phyloP scores from a whole-genome alignment of 345 rosid species.

The Populus nigra region DNA sequence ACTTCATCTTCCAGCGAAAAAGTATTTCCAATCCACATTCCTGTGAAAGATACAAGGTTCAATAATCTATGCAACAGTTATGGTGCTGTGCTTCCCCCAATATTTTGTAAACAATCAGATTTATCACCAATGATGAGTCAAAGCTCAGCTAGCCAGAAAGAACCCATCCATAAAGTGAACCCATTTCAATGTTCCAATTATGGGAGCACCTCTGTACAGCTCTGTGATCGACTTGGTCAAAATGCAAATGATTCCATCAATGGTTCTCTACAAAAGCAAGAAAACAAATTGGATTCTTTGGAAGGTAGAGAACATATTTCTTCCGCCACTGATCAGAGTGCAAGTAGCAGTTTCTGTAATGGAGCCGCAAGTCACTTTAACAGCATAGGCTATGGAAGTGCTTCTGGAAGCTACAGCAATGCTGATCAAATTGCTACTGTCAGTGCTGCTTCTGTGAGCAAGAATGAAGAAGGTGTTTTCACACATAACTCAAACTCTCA shows the following conservation, averaged over 20 bases:
- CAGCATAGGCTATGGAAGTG: conserved; percentile 43
- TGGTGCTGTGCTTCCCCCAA: conserved; percentile 40
- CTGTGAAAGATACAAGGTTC: conserved; percentile 40
- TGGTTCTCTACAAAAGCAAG: conserved; percentile 29
- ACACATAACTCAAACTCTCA: conserved; percentile 35
- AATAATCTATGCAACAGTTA: conserved; percentile 35
- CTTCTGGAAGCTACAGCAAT: conserved; percentile 49
- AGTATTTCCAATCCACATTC: conserved; percentile 45
- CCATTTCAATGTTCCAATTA: conserved; percentile 33
- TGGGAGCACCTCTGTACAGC: conserved; percentile 35
- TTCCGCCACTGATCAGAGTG: conserved; percentile 58
- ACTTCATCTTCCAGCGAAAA: conserved; percentile 42
- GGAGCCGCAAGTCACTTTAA: conserved; percentile 42
- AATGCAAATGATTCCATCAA: conserved; percentile 36
- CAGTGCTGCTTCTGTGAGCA: conserved; percentile 49
- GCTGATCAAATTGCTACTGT: conserved; percentile 37
- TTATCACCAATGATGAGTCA: conserved; percentile 48
- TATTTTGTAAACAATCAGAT: conserved; percentile 33
- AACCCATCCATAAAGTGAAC: conserved; percentile 42
- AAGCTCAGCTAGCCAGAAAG: conserved; percentile 55
- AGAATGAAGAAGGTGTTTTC: conserved; percentile 41
- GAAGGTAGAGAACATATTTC: conserved; percentile 59
- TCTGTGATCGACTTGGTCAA: conserved; percentile 40
- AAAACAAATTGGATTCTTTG: conserved; percentile 29
- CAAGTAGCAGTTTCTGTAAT: conserved; percentile 58